phyloP scores from a whole-genome alignment of 306 rosid genomes.

The Hippophae gyantsensis region DNA sequence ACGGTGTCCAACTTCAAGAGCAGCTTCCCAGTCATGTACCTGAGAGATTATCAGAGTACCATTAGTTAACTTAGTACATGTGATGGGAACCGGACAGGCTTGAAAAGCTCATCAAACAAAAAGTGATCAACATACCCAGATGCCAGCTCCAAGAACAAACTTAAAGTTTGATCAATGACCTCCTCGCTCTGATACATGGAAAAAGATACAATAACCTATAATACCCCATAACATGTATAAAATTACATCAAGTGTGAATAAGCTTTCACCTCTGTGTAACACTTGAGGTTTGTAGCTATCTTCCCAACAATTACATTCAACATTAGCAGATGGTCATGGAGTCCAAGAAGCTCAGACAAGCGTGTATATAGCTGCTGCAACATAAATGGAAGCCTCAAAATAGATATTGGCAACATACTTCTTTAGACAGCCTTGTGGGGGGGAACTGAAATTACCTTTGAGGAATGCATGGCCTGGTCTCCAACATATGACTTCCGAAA shows the following conservation, averaged over 20 bases:
- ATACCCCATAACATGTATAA: slow-evolving; percentile 4
- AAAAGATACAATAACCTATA: slow-evolving; percentile 4
- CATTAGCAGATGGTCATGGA: slow-evolving; percentile 71
- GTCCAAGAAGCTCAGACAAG: slow-evolving; percentile 82
- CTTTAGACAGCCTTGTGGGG: background rate
- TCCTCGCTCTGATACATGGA: slow-evolving; percentile 65
- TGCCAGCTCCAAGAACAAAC: slow-evolving; percentile 95
- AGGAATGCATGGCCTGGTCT: slow-evolving; percentile 99
- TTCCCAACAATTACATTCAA: slow-evolving; percentile 73
- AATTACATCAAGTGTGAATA: background rate
- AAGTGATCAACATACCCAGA: slow-evolving; percentile 63
- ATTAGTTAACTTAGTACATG: background rate
- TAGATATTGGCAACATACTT: slow-evolving; percentile 18
- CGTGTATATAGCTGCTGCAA: slow-evolving; percentile 86
- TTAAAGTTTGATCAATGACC: slow-evolving; percentile 90
- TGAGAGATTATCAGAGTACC: slow-evolving; percentile 15
- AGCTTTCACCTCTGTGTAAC: slow-evolving; percentile 60
- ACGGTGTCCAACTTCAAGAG: slow-evolving; percentile 92
- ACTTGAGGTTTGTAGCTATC: slow-evolving; percentile 79
- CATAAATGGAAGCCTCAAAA: slow-evolving; percentile 23
- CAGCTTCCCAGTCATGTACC: slow-evolving; percentile 96
- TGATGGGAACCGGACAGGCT: background rate
- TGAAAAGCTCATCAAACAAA: too few species aligned
- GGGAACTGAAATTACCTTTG: slow-evolving; percentile 54
- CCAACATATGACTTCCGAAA: slow-evolving; percentile 93